Evolutionary conservation across 2,329 filamentous ascomycete species (phyloP), one percentile per base, ranked within the genome.

Genomic region (Microdochium paspali): DNA sequence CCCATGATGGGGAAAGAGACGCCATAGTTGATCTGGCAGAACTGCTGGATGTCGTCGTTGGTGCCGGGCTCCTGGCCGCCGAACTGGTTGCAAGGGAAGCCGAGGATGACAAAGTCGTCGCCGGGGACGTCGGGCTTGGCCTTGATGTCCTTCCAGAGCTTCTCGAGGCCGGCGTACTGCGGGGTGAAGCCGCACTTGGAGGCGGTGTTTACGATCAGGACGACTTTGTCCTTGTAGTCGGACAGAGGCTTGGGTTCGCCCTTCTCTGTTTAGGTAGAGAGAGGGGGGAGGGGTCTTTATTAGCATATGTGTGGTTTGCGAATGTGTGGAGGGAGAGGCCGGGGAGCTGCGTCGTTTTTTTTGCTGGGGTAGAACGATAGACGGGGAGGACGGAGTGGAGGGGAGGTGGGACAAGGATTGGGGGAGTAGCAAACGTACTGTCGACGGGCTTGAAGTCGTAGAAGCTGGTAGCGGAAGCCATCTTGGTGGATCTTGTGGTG

Each of bases 41-140:
- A 90, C 56, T 70, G 71, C 70, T 90, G 84, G 66, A 91, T 90
- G 48, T 90, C 81, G 50, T 90, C 86, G 66, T 89, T 77, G 66
- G 73, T 76, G 60, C 88, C 90, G 25, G 91, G 91, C 64, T 97
- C 93, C 70, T 98, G 93, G 56, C 71, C 69, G 61, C 84, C 87
- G 69, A 98, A 98, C 71, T 98, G 93, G 77, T 97, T 98, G 83
- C 91, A 97, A 49, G 93, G 93, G 73, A 98, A 97, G 59, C 90
- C 93, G 62, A 98, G 77, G 70, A 98, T 82, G 61, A 82, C 76
- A 65, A 98, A 93, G 61, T 90, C 77, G 54, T 88, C 81, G 26
- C 67, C 77, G 73, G 94, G 73, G 54, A 88, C 81, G 26, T 67
- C 77, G 73, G 94, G 73, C 61, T 80, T 75, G 55, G 73, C 73